Conservation (phyloP, 1,284 basidiomycete species). For the Chondrostereum purpureum region DNA sequence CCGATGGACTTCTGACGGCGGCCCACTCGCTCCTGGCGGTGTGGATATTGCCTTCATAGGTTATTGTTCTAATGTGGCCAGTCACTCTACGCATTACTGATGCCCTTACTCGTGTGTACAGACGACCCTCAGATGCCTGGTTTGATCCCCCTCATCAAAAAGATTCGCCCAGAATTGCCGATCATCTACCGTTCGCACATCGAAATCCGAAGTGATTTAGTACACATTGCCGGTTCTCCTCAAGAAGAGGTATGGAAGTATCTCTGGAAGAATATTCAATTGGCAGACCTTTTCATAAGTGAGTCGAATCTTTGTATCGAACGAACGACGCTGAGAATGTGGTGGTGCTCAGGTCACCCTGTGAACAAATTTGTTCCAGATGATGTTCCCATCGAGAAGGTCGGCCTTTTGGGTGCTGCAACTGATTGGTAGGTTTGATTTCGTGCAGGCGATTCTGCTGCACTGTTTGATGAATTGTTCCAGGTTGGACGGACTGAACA, state of each 20-base stretch:
- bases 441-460: conserved; percentile 3
- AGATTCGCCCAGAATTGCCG: conserved; percentile 71
- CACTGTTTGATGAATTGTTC: conserved; percentile 3
- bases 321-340: conserved; percentile 3
- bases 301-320: conserved; percentile 15
- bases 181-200: conserved; percentile 89
- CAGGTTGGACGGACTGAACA: conserved; percentile 86
- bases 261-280: conserved; percentile 81
- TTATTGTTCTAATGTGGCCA: too few relatives aligned
- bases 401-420: conserved; percentile 68
- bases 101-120: conserved; percentile 22
- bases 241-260: conserved; percentile 88
- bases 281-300: conserved; percentile 82
- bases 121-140: conserved; percentile 85
- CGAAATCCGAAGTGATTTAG: conserved; percentile 78
- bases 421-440: conserved; percentile 60
- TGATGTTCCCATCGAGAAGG: conserved; percentile 67
- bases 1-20: conserved; percentile 76
- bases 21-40: conserved; percentile 69
- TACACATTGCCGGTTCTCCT: conserved; percentile 67
- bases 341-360: conserved; percentile 50
- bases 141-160: conserved; percentile 81
- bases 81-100: conserved; percentile 6
- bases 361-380: conserved; percentile 85
- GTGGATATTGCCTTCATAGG: conserved; percentile 85